Evolutionary conservation across 495 filamentous ascomycete genomes (phyloP).

Genomic region (Penicillium ochrochloron): DNA sequence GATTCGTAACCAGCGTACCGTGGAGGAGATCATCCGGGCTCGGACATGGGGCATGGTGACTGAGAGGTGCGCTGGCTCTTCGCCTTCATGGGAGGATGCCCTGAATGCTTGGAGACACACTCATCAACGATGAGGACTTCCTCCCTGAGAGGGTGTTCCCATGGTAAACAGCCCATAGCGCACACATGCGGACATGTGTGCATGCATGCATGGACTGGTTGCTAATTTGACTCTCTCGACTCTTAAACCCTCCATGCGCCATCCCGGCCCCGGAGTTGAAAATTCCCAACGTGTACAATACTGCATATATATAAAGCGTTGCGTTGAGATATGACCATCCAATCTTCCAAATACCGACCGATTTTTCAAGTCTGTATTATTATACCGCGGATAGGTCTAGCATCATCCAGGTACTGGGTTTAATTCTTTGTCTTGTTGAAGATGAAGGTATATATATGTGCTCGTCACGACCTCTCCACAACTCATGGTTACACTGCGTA

Average conservation of each 20-base stretch:
- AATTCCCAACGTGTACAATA: constrained; percentile 14
- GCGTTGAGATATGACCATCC: background rate
- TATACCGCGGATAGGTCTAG: too few species aligned
- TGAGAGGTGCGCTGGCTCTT: constrained; percentile 71
- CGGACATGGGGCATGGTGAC: constrained; percentile 83
- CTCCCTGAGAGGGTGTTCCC: background rate
- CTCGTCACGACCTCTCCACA: background rate
- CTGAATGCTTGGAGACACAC: constrained; percentile 63
- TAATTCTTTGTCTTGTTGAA: too few species aligned
- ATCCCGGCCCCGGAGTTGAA: background rate
- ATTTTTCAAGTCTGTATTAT: background rate
- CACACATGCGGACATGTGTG: background rate
- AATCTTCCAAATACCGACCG: background rate
- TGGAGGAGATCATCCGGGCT: constrained; percentile 84
- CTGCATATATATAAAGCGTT: constrained; percentile 23
- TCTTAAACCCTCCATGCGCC: background rate
- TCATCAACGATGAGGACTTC: constrained; percentile 27
- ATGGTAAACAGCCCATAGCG: constrained; percentile 3
- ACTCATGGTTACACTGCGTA: background rate
- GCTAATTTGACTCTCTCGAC: constrained; percentile 7
- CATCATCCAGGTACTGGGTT: too few species aligned
- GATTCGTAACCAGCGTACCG: constrained; percentile 80
- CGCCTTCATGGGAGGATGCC: constrained; percentile 64
- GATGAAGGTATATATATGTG: too few species aligned
- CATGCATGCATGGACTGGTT: constrained; percentile 15